Conservation (phyloP, 129 eudicot genomes). For the Flaveria sonorensis region DNA sequence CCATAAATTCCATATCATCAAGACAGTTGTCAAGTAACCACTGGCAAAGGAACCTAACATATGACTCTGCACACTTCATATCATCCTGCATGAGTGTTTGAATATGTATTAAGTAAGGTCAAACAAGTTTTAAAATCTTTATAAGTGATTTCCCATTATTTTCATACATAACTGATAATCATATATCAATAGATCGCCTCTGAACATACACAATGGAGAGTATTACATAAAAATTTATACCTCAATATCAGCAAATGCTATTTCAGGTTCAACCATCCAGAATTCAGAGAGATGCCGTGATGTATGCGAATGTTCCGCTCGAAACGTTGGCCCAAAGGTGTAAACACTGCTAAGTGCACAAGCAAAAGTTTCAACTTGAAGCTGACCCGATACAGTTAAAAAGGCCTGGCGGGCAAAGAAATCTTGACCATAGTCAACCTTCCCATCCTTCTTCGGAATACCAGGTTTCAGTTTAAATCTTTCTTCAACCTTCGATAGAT, state of each 20-base stretch:
- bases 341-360: constrained; percentile 88
- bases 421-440: constrained; percentile 77
- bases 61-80: constrained; percentile 94
- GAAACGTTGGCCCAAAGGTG: constrained; percentile 97
- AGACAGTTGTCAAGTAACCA: constrained; percentile 88
- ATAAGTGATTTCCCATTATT: neutral
- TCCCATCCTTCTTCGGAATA: constrained; percentile 77
- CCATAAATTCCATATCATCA: constrained; percentile 92
- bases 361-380: constrained; percentile 89
- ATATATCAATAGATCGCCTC: neutral
- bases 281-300: constrained; percentile 93
- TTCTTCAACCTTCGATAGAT: constrained; percentile 55
- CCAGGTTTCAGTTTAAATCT: constrained; percentile 64
- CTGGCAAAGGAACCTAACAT: constrained; percentile 72
- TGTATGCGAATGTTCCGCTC: constrained; percentile 94
- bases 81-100: constrained; percentile 59
- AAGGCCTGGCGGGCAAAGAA: constrained; percentile 88
- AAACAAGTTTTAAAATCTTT: neutral
- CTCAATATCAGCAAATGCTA: constrained; percentile 93
- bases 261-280: constrained; percentile 98
- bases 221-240: constrained; percentile 32
- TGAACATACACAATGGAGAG: neutral
- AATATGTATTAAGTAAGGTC: neutral
- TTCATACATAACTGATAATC: neutral
- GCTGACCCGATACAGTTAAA: constrained; percentile 90